Evolutionary conservation across 257 asterid species (phyloP).

Genomic region (Solanum chmielewskii): DNA sequence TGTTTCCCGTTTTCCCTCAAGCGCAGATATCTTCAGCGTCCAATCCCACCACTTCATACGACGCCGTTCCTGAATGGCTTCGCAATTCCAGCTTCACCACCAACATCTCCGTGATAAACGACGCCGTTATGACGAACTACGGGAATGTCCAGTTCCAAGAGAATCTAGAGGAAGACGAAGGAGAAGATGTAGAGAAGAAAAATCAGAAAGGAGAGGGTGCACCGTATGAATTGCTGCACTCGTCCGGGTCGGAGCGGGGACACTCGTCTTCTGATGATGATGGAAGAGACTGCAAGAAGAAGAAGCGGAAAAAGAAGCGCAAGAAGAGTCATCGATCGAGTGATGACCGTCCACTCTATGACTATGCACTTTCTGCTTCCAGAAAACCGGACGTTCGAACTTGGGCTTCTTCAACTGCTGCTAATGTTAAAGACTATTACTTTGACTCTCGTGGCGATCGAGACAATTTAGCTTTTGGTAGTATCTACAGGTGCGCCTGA

Average conservation of each 20-base stretch:
- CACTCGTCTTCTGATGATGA: slow-evolving; percentile 23
- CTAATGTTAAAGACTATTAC: slow-evolving; percentile 53
- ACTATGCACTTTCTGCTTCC: slow-evolving; percentile 33
- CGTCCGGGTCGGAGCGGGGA: slow-evolving; percentile 51
- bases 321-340: slow-evolving; percentile 24
- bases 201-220: slow-evolving; percentile 10
- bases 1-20: slow-evolving; percentile 39
- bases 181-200: slow-evolving; percentile 2
- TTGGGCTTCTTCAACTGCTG: slow-evolving; percentile 47
- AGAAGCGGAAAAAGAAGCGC: slow-evolving; percentile 18
- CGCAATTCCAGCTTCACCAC: slow-evolving; percentile 69
- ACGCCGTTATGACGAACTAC: slow-evolving; percentile 39
- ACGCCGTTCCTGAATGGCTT: slow-evolving; percentile 47
- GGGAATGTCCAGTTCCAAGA: neutral
- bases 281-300: slow-evolving; percentile 9
- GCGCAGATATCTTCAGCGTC: slow-evolving; percentile 13
- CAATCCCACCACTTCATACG: neutral
- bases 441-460: slow-evolving; percentile 92
- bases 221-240: slow-evolving; percentile 47
- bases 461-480: slow-evolving; percentile 81
- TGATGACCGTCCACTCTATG: slow-evolving; percentile 15
- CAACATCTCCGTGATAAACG: slow-evolving; percentile 56
- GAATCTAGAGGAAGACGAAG: slow-evolving; percentile 22
- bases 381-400: slow-evolving; percentile 51
- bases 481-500: slow-evolving; percentile 50